phyloP scores from a whole-genome alignment of 139 green algal species.

The Asterochloris erici region DNA sequence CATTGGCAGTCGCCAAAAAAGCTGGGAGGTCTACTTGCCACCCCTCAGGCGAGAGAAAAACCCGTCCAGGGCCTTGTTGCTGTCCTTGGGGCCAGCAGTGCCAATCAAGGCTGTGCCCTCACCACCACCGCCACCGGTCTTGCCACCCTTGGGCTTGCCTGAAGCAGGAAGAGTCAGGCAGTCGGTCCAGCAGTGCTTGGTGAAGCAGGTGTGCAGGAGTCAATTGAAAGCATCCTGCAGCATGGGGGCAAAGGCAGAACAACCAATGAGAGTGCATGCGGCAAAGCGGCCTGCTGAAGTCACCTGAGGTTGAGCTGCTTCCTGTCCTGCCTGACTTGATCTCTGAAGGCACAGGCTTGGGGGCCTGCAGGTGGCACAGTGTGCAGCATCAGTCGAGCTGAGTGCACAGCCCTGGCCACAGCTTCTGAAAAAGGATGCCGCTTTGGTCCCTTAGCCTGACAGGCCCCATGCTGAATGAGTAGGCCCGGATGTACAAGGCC shows the following conservation, averaged over 20 bases:
- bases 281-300: no score
- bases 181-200: no score
- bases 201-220: no score
- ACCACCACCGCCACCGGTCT: neutral
- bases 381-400: no score
- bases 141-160: neutral
- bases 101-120: no score
- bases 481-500: neutral
- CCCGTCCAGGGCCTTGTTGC: neutral
- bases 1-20: no score
- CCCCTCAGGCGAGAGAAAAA: neutral
- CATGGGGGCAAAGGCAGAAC: no score
- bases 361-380: neutral
- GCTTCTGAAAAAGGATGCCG: neutral
- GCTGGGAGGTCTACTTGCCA: conserved; percentile 2
- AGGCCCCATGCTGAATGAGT: neutral
- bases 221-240: no score
- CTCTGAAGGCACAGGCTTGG: neutral
- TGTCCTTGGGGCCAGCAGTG: neutral
- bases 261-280: no score
- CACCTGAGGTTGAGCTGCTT: neutral
- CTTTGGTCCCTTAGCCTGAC: neutral
- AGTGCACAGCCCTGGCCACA: neutral
- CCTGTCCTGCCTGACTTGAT: neutral
- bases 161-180: no score